These are phyloP conservation scores for Globisporangium rhizosaccharum DNA, from an alignment of 352 stramenopile genomes.

Conservation along the genomic window DNA sequence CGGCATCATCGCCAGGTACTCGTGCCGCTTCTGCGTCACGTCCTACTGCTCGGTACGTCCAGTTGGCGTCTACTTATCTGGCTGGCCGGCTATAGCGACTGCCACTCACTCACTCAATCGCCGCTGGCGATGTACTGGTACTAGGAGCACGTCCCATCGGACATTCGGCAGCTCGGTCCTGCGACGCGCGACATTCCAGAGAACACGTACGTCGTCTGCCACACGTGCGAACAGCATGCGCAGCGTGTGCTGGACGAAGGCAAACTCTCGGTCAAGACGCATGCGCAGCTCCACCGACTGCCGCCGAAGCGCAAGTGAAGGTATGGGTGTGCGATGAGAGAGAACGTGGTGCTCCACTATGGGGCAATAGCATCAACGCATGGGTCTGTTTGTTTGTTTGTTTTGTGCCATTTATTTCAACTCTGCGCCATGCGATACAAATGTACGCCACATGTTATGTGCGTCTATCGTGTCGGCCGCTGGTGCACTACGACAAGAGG, in stretches of 20 bases:
- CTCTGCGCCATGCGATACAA: background rate
- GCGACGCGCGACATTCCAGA: conserved; percentile 47
- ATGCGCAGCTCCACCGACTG: conserved; percentile 25
- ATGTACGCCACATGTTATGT: background rate
- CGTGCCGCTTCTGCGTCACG: conserved; percentile 69
- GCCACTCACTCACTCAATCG: too few relatives aligned
- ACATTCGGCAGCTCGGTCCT: conserved; percentile 31
- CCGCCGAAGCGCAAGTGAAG: background rate
- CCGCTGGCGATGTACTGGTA: background rate
- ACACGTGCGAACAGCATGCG: conserved; percentile 32
- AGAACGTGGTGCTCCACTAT: background rate
- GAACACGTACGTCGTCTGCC: conserved; percentile 58
- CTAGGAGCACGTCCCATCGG: conserved; percentile 44
- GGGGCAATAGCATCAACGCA: background rate
- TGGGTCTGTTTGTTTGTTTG: too few relatives aligned
- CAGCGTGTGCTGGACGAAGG: conserved; percentile 28
- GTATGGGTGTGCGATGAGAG: background rate
- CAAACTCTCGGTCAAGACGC: conserved; percentile 38
- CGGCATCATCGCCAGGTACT: conserved; percentile 44
- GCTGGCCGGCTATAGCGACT: background rate
- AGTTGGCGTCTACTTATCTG: background rate
- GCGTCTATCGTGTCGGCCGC: background rate
- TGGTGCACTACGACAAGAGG: conserved; percentile 57
- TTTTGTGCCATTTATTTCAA: background rate
- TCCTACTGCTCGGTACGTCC: conserved; percentile 54